Base-by-base conservation (phyloP, 2,329 filamentous ascomycete species). In the Colletotrichum orbiculare region DNA sequence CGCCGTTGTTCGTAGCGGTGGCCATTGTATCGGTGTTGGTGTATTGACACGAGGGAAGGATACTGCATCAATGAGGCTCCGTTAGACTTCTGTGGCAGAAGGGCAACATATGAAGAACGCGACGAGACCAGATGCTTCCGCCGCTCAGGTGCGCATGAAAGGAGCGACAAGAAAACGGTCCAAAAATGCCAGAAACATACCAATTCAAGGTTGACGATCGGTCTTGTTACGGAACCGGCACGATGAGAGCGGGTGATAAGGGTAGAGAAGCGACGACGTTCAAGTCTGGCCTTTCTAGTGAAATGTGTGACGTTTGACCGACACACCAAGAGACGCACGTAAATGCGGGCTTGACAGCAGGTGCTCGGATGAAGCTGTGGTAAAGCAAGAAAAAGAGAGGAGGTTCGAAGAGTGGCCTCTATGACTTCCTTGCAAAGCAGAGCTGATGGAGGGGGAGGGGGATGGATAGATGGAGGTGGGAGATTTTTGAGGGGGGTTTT, bases 1-100 rank as follows among this genome's bases (percentile, higher is more conserved):
- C 86, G 80, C 82, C 81, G 74, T 83, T 77, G 72, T 83, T 76
- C 78, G 83, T 79, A 80, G 85, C 79, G 76, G 85, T 82, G 81
- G 87, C 84, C 87, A 91, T 91, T 80, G 81, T 85, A 75, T 71
- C 66, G 62, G 46, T 59, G 57, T 70, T 73, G 71, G 17, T 25
- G 25, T 17, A 35, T 61, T 50, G 41, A 56, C 63, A 68, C 62
- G 60, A 54, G 42, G 33, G 37, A 58, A 67, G 11, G 66, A 59
- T 67, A 66, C 57, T 60, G 52, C 59, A 66, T 56, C 52, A 48
- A 49, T 47, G 39, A 54, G 56, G 58, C 41, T 33, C 12, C 4
- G 39, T 57, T 54, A 42, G 52, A 64, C 42, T 25, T 5, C 1
- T 25, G 25, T 25, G 25, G 25, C 25, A 25, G 9, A 37, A 5